Evolutionary conservation across 2,329 filamentous ascomycete genomes (phyloP), one percentile per base, ranked within the genome.

Genomic region (Ceratocystis albifundus): DNA sequence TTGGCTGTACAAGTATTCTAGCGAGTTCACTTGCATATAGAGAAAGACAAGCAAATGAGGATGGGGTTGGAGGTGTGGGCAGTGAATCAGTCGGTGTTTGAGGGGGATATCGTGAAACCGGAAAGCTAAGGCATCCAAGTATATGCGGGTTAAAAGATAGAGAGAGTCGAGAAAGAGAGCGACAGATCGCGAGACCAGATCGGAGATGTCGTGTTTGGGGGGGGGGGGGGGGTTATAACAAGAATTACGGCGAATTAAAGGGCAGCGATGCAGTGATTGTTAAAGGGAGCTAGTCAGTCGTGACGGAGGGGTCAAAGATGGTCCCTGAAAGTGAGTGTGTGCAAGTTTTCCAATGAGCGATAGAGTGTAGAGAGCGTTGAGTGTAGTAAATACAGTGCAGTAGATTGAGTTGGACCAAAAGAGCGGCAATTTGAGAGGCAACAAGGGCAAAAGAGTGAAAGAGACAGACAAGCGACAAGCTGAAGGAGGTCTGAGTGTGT

Each of bases 171-270:
- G 22, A 28, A 57, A 36, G 30, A 66, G 66, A 50, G 69, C 67
- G 67, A 68, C 68, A 66, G 70, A 66, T 69, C 66, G 68, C 66
- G 67, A 66, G 66, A 65, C 64, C 64, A 64, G 67, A 65, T 65
- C 62, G 65, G 53, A 62, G 41, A 22, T 67, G 61, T 57, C 62
- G 65, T n/a, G n/a, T n/a, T n/a, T n/a, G 62, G 53, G 44, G 10
- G 61, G 17, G 50, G 64, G 62, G 30, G 44, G 53, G 46, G 12
- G 17, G 61, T 10, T 20, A 45, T 5, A 28, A 45, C 36, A 36
- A 62, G 17, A 44, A 45, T 61, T 67, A 22, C 41, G 20, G 48
- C 20, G 61, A 36, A 46, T 28, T 61, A 53, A 10, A 64, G 57
- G 53, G 59, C 65, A 66, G 68, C n/a, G n/a, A n/a, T n/a, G n/a